A percentile compares a stretch with the other conserved stretches of the same genome.
phyloP scores from a whole-genome alignment of 2,329 filamentous ascomycete species.

The Pyricularia grisea region DNA sequence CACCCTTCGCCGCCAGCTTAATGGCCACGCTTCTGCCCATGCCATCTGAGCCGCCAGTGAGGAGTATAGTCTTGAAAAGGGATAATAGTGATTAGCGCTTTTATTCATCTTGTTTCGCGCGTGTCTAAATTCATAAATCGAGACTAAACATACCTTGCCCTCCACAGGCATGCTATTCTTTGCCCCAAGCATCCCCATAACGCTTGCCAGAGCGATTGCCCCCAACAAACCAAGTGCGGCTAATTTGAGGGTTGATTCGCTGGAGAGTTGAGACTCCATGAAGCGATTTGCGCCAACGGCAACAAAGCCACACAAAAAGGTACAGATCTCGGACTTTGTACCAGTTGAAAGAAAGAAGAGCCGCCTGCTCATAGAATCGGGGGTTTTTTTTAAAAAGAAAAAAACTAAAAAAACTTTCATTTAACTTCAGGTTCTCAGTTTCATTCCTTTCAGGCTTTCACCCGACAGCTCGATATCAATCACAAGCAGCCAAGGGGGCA shows the following conservation, averaged over 20 bases:
- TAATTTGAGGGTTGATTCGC: constrained; percentile 12
- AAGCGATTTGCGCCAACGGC: not conserved
- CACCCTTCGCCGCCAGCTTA: constrained; percentile 72
- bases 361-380: too few species aligned
- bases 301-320: not conserved
- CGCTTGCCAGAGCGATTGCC: constrained; percentile 21
- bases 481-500: not conserved
- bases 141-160: constrained; percentile 57
- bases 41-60: constrained; percentile 89
- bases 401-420: too few species aligned
- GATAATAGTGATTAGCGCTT: not conserved
- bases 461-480: not conserved
- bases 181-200: constrained; percentile 59
- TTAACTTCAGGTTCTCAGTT: not conserved
- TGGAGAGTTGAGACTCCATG: not conserved
- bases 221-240: constrained; percentile 22
- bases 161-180: constrained; percentile 77
- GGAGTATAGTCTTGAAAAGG: constrained; percentile 65
- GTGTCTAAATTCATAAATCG: constrained; percentile 5
- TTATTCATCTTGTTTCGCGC: not conserved
- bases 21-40: constrained; percentile 73
- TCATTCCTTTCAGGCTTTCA: not conserved
- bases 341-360: too few species aligned
- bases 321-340: not conserved
- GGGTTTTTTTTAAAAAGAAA: too few species aligned